These are phyloP conservation scores for Wickerhamomyces sydowiorum DNA, from an alignment of 805 yeast genomes.

Conservation along the genomic window DNA sequence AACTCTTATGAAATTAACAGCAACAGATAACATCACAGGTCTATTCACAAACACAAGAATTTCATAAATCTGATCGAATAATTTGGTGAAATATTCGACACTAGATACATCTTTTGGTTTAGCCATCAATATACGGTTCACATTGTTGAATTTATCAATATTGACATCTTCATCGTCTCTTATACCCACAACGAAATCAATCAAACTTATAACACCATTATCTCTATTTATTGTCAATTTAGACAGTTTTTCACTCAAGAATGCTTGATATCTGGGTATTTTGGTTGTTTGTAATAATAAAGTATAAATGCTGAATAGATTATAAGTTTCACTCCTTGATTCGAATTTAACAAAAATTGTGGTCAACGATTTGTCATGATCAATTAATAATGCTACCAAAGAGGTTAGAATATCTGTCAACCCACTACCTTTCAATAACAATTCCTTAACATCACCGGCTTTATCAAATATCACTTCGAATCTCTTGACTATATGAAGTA, in stretches of 20 bases:
- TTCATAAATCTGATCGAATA: constrained; percentile 61
- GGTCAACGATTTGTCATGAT: constrained; percentile 20
- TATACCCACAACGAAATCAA: constrained; percentile 74
- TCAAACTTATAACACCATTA: constrained; percentile 67
- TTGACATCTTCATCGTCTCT: constrained; percentile 68
- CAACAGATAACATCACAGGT: constrained; percentile 53
- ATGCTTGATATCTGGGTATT: constrained; percentile 39
- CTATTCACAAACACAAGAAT: constrained; percentile 54
- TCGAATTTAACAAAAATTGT: constrained; percentile 28
- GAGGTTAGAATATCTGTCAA: constrained; percentile 53
- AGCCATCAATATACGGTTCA: constrained; percentile 56
- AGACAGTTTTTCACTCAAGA: constrained; percentile 46
- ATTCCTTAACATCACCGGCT: constrained; percentile 31
- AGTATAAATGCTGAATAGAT: constrained; percentile 55
- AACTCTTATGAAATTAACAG: constrained; percentile 47
- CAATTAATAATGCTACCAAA: constrained; percentile 36
- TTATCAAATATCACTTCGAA: constrained; percentile 20
- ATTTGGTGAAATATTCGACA: constrained; percentile 44
- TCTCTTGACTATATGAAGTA: constrained; percentile 10
- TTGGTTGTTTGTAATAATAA: constrained; percentile 46
- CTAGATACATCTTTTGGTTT: constrained; percentile 51
- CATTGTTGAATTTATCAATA: constrained; percentile 58
- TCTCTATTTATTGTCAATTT: constrained; percentile 48
- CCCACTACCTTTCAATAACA: constrained; percentile 62
- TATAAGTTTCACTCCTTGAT: constrained; percentile 54